phyloP scores from a whole-genome alignment of 1,284 basidiomycete genomes.

The Waitea zeae region DNA sequence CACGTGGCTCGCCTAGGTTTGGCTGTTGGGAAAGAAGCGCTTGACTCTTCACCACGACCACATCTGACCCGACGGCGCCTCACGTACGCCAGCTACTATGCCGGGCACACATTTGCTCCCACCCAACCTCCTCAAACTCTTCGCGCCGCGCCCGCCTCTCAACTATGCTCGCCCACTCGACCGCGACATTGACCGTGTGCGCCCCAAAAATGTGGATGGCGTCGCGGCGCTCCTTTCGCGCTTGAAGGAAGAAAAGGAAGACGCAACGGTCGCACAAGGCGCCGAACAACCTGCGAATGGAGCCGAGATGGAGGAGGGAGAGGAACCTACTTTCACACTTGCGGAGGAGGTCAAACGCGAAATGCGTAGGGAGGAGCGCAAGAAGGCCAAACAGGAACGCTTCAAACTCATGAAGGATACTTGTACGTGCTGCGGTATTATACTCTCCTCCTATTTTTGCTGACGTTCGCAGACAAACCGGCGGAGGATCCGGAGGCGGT shows the following conservation, averaged over 20 bases:
- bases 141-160: conserved; percentile 79
- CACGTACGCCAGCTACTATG: conserved; percentile 21
- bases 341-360: conserved; percentile 68
- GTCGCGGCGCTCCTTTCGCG: conserved; percentile 58
- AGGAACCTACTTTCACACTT: conserved; percentile 59
- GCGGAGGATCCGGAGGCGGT: conserved; percentile 83
- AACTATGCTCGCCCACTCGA: conserved; percentile 75
- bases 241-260: conserved; percentile 63
- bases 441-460: conserved; percentile 1
- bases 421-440: conserved; percentile 32
- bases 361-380: conserved; percentile 63
- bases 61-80: background rate
- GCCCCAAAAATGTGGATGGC: conserved; percentile 51
- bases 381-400: conserved; percentile 63
- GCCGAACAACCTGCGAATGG: conserved; percentile 42
- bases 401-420: conserved; percentile 71
- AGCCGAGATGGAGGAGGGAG: conserved; percentile 54
- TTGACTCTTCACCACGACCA: too few species aligned
- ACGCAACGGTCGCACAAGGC: too few species aligned
- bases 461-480: conserved; percentile 56
- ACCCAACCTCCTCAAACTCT: conserved; percentile 87
- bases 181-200: conserved; percentile 63
- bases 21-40: too few species aligned
- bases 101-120: conserved; percentile 80
- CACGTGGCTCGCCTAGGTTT: too few species aligned